Percentiles rank a stretch among this genome's conserved stretches.
These are phyloP conservation scores for Amanita pallidorosea DNA, from an alignment of 768 basidiomycete species.

Conservation along the genomic window DNA sequence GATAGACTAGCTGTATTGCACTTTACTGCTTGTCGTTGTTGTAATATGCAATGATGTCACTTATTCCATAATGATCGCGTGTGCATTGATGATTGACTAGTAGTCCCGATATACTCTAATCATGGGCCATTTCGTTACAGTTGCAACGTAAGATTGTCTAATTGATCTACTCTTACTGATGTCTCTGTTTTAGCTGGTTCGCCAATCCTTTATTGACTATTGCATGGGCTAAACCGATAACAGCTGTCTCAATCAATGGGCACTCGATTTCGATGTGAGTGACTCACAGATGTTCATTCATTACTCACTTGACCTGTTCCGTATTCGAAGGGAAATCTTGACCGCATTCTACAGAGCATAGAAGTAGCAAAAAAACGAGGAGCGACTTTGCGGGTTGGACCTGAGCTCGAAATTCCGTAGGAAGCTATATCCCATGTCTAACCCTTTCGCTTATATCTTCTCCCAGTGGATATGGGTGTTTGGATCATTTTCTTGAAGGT, in stretches of 20 bases:
- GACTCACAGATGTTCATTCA: background rate
- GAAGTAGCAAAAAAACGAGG: conserved; percentile 79
- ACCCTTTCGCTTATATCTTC: background rate
- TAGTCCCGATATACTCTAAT: too few relatives aligned
- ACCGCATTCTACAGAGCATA: conserved; percentile 85
- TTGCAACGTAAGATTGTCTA: conserved; percentile 60
- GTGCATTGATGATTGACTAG: too few relatives aligned
- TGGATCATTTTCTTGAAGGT: conserved; percentile 98
- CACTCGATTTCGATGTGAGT: conserved; percentile 82
- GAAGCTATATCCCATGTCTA: conserved; percentile 7
- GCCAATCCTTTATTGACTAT: conserved; percentile 2
- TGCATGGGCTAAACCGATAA: conserved; percentile 3
- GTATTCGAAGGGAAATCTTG: conserved; percentile 69
- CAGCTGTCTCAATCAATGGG: conserved; percentile 96
- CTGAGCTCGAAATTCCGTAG: conserved; percentile 92
- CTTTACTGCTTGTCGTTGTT: background rate
- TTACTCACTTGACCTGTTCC: background rate
- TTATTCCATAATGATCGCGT: background rate
- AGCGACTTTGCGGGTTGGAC: conserved; percentile 87
- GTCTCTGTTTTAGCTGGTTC: conserved; percentile 21
- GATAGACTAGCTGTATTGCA: conserved; percentile 1
- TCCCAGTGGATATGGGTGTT: conserved; percentile 86
- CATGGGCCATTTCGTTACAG: conserved; percentile 39
- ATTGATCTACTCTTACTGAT: conserved; percentile 5
- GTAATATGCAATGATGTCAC: conserved; percentile 1